A percentile compares a stretch with the other conserved stretches of the same genome.
Conservation (phyloP, 2,329 filamentous ascomycete species). For the Ilyonectria destructans region DNA sequence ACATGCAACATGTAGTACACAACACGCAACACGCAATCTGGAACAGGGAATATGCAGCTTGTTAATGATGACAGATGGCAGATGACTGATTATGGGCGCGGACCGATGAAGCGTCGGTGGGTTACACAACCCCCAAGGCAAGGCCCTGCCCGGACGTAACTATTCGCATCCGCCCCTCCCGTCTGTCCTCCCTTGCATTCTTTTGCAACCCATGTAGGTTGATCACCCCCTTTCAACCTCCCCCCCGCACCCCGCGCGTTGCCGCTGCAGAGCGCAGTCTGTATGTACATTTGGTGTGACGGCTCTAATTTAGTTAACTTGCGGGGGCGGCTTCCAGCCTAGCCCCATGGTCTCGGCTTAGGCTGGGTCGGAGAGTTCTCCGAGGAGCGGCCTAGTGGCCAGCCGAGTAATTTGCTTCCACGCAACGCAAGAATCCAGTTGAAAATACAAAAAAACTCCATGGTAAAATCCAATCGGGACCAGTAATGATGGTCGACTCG, state of each 20-base stretch:
- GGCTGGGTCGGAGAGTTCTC: conserved; percentile 40
- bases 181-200: not conserved
- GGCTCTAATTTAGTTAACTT: conserved; percentile 45
- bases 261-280: conserved; percentile 33
- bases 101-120: conserved; percentile 4
- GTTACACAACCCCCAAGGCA: conserved; percentile 4
- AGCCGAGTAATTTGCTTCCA: conserved; percentile 24
- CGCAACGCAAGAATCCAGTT: conserved; percentile 18
- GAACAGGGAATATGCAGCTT: not conserved
- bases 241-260: conserved; percentile 39
- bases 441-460: conserved; percentile 35
- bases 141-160: conserved; percentile 6
- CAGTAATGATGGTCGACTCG: conserved; percentile 14
- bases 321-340: conserved; percentile 41
- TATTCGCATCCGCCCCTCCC: conserved; percentile 21
- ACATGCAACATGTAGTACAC: conserved; percentile 8
- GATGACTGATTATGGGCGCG: conserved; percentile 14
- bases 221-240: conserved; percentile 15
- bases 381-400: conserved; percentile 29
- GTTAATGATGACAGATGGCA: conserved; percentile 14
- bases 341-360: conserved; percentile 28
- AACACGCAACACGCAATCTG: conserved; percentile 4
- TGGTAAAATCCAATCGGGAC: conserved; percentile 33
- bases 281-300: conserved; percentile 35
- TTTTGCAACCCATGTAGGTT: conserved; percentile 41